A percentile compares a stretch with the other conserved stretches of the same genome.
These are phyloP conservation scores for Beauveria bassiana DNA, from an alignment of 2,329 filamentous ascomycete species.

Conservation along the genomic window DNA sequence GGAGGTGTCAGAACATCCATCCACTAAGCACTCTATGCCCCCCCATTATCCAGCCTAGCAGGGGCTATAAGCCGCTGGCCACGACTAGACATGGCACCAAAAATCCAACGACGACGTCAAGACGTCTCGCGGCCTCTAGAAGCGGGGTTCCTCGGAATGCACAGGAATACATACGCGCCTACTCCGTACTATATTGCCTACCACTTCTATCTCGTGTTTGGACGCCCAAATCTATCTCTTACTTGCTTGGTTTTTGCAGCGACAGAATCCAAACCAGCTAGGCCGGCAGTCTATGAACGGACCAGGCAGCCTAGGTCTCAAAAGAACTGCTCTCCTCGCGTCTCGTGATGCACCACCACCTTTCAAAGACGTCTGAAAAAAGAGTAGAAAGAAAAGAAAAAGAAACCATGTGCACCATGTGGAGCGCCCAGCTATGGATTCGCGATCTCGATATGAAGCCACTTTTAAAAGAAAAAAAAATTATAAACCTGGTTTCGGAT, in stretches of 20 bases:
- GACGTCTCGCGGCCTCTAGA: not conserved
- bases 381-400: not conserved
- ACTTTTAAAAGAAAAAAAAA: conserved; percentile 2
- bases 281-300: not conserved
- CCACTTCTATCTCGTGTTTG: not conserved
- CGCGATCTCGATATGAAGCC: conserved; percentile 10
- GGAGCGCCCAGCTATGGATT: conserved; percentile 4
- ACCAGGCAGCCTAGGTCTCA: not conserved
- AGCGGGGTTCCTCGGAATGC: conserved; percentile 9
- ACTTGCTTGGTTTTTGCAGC: not conserved
- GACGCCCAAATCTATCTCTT: not conserved
- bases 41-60: too few species aligned
- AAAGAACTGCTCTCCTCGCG: not conserved
- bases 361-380: not conserved
- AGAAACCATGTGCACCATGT: not conserved
- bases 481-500: conserved; percentile 6
- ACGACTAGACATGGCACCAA: not conserved
- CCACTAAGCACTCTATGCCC: too few species aligned
- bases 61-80: not conserved
- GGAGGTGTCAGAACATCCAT: too few species aligned
- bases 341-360: too few species aligned
- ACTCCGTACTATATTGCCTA: not conserved
- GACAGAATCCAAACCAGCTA: not conserved
- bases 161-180: conserved; percentile 3
- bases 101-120: not conserved